Evolutionary conservation across 1,284 basidiomycete genomes (phyloP), one percentile per base, ranked within the genome.

Genomic region (Pseudozyma sp.): DNA sequence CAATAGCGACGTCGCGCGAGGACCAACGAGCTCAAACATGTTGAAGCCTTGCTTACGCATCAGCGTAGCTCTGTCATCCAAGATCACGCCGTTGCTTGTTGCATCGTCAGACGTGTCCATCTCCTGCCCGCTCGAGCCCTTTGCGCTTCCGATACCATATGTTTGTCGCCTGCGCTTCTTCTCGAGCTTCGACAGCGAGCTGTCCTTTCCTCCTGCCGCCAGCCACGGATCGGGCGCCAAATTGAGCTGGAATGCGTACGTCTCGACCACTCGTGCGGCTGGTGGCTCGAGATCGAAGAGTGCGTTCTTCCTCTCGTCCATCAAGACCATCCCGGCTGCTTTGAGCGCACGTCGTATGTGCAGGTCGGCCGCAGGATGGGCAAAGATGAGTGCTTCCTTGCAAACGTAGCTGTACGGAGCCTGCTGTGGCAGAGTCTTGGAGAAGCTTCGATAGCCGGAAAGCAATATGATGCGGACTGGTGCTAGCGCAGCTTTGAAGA

Each of bases 21-120:
- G 73, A 0, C 82, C 82, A 11, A 71, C 34, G 0, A 84, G 55
- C 45, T 83, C 78, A 55, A 83, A 84, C 10, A 77, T 57, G 50
- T 82, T 83, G 62, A 62, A 82, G 7, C 80, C 82, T 17, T 78
- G 56, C 42, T 58, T 17, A 14, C 77, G 49, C 59, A 16, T 40
- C 53, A 55, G 8, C 11, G 43, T 24, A 4, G 45, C 29, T 29
- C 52, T 31, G 11, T 68, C 64, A 34, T 77, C 54, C 44, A 70
- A 43, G n/a, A 42, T 2, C 33, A 43, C 16, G 1, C 31, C 4
- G 0, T 14, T 14, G 3, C 17, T 11, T 19, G 8, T 14, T 14
- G 13, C 11, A 35, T 39, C 37, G 7, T 31, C 16, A 16, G 46
- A 39, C 2, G 43, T 31, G 5, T 31, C 33, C 46, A 35, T n/a